Evolutionary conservation across 768 basidiomycete genomes (phyloP), one percentile per base, ranked within the genome.

Genomic region (Lactarius pseudohatsudake): DNA sequence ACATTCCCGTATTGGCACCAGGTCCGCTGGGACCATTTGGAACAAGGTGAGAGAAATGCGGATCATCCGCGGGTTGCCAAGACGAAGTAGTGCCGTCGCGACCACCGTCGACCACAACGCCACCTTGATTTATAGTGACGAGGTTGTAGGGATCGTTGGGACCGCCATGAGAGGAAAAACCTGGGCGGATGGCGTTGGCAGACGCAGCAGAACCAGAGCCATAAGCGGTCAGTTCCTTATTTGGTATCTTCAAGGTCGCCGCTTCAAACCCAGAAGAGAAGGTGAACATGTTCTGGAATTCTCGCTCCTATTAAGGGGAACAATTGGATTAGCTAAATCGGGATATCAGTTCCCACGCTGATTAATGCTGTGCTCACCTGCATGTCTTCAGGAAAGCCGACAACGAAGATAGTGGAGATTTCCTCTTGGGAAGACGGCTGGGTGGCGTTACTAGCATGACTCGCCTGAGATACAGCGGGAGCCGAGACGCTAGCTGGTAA

Each of bases 221-320:
- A 69, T 91, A 93, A 45, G 90, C 84, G 26, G 90, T 90, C 69
- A 86, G 88, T 73, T 94, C 92, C 78, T 94, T 90, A 81, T 94
- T 93, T 1, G 97, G 97, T 65, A 96, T 94, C 83, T 98, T 99
- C 71, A 99, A 83, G 7, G 96, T 97, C 9, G 97, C 96, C 28
- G 96, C 97, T 76, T 98, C 97, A 73, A 98, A 99, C 13, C 95
- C 97, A 1, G 85, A 79, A 3, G 92, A 94, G 74, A 99, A 99
- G 9, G 95, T 94, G 76, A 99, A 99, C 91, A 99, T 96, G 75
- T 98, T 98, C 77, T 96, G 94, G 77, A 98, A 99, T 79, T 99
- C 97, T 36, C 97, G 94, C 80, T 98, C 97, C 95, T 98, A 71
- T 4, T 32, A 62, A 53, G 43, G 57, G 57, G 61, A 54, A 32